Base-by-base conservation (phyloP, 1,139 yeast species). In the Pneumocystis canis region DNA sequence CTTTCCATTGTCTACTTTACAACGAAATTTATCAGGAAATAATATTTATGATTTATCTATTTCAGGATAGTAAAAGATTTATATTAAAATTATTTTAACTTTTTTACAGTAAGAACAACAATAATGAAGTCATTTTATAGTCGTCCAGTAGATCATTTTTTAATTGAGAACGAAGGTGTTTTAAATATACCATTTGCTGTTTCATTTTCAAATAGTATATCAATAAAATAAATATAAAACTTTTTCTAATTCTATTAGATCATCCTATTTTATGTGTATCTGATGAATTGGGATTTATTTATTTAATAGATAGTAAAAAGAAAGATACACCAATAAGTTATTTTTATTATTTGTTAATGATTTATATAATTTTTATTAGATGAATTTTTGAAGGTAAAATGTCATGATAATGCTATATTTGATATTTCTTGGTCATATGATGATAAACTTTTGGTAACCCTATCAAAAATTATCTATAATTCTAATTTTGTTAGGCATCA, bases 381-480 rank as follows among this genome's bases (percentile, higher is more conserved):
- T 25, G 30, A 47, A 9, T 47, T 25, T 47, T 47, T 47, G 16
- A 47, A 47, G 6, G 2, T 57, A 35, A 39, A 57, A 20, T 57
- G 59, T 20, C 59, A 57, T 39, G 41, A 39, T 35, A 57, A 57
- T 30, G 59, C 59, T 20, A 39, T 57, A 35, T 57, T 57, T 57
- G 59, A 57, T 39, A 57, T 57, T 20, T 35, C 40, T 28, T 57
- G 40, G 40, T 57, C 59, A 28, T 57, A 35, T 20, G 59, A 57
- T 20, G 59, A 57, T 30, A 35, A 30, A 20, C 41, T 35, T 57
- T 6, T 57, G 11, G 54, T 47, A 47, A 25, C 5, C 25, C 14
- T 11, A 25, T 25, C 14, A 25, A 4, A 41, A 47, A 47, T 18
- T 47, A 6, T 25, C 1, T 47, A 25, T 25, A 25, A 11, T 47